A percentile compares a stretch with the other conserved stretches of the same genome.
phyloP scores from a whole-genome alignment of 352 stramenopile genomes.

The Phytophthora niederhauseri region DNA sequence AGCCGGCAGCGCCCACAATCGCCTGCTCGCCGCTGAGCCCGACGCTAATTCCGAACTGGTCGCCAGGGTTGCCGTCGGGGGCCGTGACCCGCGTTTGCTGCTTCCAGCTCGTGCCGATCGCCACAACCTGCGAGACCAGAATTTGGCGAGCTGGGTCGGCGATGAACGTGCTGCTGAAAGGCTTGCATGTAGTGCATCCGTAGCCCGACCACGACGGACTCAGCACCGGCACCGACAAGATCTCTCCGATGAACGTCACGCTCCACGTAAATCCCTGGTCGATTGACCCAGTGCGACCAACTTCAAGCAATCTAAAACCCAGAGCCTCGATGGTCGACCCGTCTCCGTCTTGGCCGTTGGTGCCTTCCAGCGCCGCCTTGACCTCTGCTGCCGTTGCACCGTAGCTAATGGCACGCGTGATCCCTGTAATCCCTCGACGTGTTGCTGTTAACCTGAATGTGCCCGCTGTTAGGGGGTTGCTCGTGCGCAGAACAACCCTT shows the following conservation, averaged over 20 bases:
- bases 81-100: conserved; percentile 64
- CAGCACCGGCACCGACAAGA: conserved; percentile 67
- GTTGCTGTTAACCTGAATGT: conserved; percentile 78
- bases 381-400: conserved; percentile 67
- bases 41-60: conserved; percentile 80
- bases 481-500: conserved; percentile 56
- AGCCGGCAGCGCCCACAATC: conserved; percentile 73
- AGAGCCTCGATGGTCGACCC: conserved; percentile 66
- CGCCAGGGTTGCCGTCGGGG: conserved; percentile 73
- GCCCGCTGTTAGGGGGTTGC: conserved; percentile 64
- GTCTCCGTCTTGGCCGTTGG: conserved; percentile 39
- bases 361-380: conserved; percentile 79
- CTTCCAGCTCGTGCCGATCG: conserved; percentile 60
- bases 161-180: conserved; percentile 75
- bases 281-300: conserved; percentile 66
- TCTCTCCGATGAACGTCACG: conserved; percentile 83
- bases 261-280: conserved; percentile 85
- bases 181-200: conserved; percentile 69
- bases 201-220: conserved; percentile 62
- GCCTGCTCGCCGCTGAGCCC: conserved; percentile 80
- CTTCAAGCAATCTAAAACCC: conserved; percentile 73
- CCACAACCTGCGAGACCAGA: conserved; percentile 49
- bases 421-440: conserved; percentile 63
- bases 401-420: conserved; percentile 68
- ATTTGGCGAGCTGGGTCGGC: conserved; percentile 63